phyloP scores from a whole-genome alignment of 495 filamentous ascomycete species.

The Darksidea phi region DNA sequence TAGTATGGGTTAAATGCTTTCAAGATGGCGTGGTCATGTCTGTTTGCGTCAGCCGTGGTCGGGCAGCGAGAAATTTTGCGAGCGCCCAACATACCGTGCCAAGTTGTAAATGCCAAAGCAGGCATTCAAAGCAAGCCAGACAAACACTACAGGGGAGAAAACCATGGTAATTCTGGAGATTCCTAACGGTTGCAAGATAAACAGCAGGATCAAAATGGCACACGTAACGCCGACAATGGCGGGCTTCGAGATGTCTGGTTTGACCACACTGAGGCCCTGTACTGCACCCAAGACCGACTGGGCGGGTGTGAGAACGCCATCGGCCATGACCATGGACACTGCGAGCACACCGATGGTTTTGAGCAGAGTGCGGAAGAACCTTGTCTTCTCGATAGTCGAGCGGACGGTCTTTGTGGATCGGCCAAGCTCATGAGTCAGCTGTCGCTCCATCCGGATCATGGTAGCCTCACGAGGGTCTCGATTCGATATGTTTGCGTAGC shows the following conservation, averaged over 20 bases:
- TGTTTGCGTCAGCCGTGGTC: constrained; percentile 54
- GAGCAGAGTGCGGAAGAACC: constrained; percentile 52
- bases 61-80: neutral
- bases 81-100: constrained; percentile 8
- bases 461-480: constrained; percentile 35
- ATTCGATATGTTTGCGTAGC: constrained; percentile 40
- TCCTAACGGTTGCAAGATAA: constrained; percentile 68
- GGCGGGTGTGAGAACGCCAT: constrained; percentile 69
- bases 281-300: constrained; percentile 72
- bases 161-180: constrained; percentile 61
- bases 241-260: constrained; percentile 48
- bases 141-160: constrained; percentile 71
- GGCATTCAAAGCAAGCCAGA: constrained; percentile 70
- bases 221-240: constrained; percentile 68
- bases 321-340: constrained; percentile 67
- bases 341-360: constrained; percentile 69
- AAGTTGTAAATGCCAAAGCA: constrained; percentile 63
- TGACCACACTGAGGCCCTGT: constrained; percentile 60
- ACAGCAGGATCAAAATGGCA: constrained; percentile 67
- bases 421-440: constrained; percentile 55
- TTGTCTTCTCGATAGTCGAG: constrained; percentile 57
- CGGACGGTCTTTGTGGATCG: constrained; percentile 54
- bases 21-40: constrained; percentile 61
- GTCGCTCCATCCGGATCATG: constrained; percentile 56
- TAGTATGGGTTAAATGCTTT: constrained; percentile 69